phyloP scores from a whole-genome alignment of 1,139 yeast genomes.

The Yamadazyma sp. region DNA sequence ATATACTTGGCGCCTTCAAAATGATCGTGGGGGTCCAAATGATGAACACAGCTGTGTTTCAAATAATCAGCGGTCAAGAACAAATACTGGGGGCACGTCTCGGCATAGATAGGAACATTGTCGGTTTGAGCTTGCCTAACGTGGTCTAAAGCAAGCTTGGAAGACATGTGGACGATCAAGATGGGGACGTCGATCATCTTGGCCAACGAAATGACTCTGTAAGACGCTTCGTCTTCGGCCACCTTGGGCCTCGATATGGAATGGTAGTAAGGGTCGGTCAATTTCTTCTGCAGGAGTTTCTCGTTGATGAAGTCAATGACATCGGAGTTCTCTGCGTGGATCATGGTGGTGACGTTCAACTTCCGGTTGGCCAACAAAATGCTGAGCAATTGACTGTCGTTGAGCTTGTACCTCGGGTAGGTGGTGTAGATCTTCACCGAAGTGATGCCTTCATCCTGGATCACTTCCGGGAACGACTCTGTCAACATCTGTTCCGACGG shows the following conservation, averaged over 20 bases:
- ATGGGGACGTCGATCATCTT: conserved; percentile 43
- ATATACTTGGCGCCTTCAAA: conserved; percentile 49
- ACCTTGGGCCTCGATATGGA: conserved; percentile 44
- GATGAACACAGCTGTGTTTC: conserved; percentile 26
- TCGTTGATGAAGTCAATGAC: conserved; percentile 42
- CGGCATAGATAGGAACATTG: conserved; percentile 41
- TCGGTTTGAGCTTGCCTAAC: conserved; percentile 42
- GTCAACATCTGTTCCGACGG: conserved; percentile 24
- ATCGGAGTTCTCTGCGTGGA: conserved; percentile 51
- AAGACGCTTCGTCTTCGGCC: conserved; percentile 51
- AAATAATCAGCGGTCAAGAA: conserved; percentile 38
- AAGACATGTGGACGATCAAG: conserved; percentile 48
- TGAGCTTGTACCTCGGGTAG: conserved; percentile 39
- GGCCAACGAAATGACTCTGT: conserved; percentile 43
- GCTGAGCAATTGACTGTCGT: conserved; percentile 39
- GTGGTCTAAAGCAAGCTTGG: conserved; percentile 39
- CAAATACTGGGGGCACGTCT: conserved; percentile 51
- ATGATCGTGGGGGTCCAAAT: conserved; percentile 20
- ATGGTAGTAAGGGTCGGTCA: conserved; percentile 43
- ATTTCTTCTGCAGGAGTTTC: conserved; percentile 31
- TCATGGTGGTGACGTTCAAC: conserved; percentile 44
- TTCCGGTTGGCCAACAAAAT: conserved; percentile 39
- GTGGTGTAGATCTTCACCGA: conserved; percentile 49
- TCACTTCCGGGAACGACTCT: conserved; percentile 13
- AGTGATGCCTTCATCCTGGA: conserved; percentile 31